Conservation (phyloP, 768 basidiomycete genomes). For the Cubamyces sp. region DNA sequence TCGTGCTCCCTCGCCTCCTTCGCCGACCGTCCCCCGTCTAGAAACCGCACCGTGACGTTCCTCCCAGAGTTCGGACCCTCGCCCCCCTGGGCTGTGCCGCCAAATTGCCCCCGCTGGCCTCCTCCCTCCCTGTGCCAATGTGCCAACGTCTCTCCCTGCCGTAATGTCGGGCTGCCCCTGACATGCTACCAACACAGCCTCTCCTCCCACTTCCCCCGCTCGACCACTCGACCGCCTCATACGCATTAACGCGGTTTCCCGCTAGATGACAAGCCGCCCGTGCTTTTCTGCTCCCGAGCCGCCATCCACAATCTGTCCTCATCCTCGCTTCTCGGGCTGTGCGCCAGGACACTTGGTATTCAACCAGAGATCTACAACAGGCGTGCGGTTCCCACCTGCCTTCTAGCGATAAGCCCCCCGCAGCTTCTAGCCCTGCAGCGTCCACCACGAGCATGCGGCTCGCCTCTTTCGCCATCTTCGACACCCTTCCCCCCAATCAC, state of each 20-base stretch:
- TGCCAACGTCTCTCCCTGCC: background rate
- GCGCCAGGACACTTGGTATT: background rate
- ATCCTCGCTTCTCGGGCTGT: constrained; percentile 7
- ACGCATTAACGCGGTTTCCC: background rate
- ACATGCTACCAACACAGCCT: constrained; percentile 17
- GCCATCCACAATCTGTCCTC: constrained; percentile 6
- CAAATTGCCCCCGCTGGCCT: constrained; percentile 1
- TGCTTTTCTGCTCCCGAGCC: background rate
- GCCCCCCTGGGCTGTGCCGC: background rate
- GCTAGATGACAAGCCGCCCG: background rate
- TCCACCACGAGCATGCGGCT: background rate
- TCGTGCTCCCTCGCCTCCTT: constrained; percentile 16
- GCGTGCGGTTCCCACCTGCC: constrained; percentile 10
- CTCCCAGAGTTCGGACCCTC: background rate
- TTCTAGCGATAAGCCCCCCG: background rate
- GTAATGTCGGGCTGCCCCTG: background rate
- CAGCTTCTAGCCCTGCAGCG: constrained; percentile 1
- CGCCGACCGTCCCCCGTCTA: constrained; percentile 11
- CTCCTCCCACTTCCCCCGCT: constrained; percentile 1
- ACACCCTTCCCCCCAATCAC: background rate
- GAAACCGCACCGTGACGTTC: background rate
- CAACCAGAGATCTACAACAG: constrained; percentile 8
- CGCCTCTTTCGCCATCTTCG: background rate
- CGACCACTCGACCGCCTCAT: constrained; percentile 4
- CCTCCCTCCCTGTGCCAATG: constrained; percentile 1